Percentiles rank a stretch among this genome's conserved stretches.
phyloP scores from a whole-genome alignment of 768 basidiomycete genomes.

The Phaeolepiota aurea region DNA sequence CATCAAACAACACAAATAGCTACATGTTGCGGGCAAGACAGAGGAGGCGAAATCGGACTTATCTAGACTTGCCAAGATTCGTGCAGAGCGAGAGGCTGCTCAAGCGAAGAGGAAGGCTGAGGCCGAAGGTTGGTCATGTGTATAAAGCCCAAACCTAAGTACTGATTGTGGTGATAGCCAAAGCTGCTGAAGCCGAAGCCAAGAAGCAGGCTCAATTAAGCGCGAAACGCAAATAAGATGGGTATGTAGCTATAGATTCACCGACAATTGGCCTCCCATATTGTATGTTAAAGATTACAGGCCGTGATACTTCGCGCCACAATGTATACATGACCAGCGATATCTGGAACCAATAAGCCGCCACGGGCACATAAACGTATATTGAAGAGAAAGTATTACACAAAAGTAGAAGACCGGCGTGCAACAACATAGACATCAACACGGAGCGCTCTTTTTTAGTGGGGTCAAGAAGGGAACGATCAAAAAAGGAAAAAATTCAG shows the following conservation, averaged over 20 bases:
- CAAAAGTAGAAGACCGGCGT: neutral
- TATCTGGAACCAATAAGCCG: neutral
- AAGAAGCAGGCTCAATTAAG: constrained; percentile 42
- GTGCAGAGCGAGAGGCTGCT: constrained; percentile 81
- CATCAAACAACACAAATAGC: too few species aligned
- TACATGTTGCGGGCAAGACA: constrained; percentile 79
- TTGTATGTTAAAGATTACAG: too few species aligned
- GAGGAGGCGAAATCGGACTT: constrained; percentile 86
- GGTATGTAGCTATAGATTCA: too few species aligned
- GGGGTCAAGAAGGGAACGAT: neutral
- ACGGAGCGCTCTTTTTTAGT: neutral
- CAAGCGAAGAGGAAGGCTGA: constrained; percentile 86
- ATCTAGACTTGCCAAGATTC: constrained; percentile 77
- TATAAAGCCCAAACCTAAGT: too few species aligned
- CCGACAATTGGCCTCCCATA: too few species aligned
- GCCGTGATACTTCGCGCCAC: too few species aligned
- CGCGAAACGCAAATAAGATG: constrained; percentile 12
- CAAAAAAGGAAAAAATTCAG: constrained; percentile 20
- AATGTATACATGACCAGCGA: too few species aligned
- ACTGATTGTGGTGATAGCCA: too few species aligned
- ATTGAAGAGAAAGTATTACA: neutral
- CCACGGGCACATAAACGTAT: neutral
- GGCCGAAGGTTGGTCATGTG: constrained; percentile 70
- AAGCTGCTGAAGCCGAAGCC: constrained; percentile 52
- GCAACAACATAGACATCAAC: neutral